Percentiles rank a stretch among this genome's conserved stretches.
phyloP scores from a whole-genome alignment of 2,329 filamentous ascomycete genomes.

The Colletotrichum gloeosporioides region DNA sequence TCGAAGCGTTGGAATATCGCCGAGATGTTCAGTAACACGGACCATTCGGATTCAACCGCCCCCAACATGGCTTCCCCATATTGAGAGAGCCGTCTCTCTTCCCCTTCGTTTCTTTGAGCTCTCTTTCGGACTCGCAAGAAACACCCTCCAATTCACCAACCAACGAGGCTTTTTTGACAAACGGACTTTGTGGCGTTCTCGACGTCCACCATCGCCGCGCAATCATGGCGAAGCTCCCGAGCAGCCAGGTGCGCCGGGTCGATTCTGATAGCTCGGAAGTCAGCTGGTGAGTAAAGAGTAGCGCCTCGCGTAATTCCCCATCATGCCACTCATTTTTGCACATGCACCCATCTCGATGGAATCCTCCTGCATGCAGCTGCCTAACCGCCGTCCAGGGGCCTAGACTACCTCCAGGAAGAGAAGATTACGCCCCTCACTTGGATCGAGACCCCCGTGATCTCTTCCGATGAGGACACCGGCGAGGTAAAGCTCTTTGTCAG shows the following conservation, averaged over 20 bases:
- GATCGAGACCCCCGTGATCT: slow-evolving; percentile 15
- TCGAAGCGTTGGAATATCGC: background rate
- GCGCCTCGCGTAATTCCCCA: background rate
- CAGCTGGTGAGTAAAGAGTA: background rate
- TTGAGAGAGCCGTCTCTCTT: background rate
- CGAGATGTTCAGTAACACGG: background rate
- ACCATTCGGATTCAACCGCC: background rate
- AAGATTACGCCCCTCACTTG: slow-evolving; percentile 17
- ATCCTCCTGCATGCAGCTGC: background rate
- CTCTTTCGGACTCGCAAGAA: slow-evolving; percentile 9
- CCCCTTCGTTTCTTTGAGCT: background rate
- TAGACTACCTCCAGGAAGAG: slow-evolving; percentile 19
- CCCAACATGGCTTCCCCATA: background rate
- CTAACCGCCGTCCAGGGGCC: background rate
- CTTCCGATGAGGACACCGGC: background rate
- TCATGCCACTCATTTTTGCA: background rate
- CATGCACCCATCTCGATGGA: background rate
- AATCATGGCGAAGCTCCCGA: slow-evolving; percentile 12
- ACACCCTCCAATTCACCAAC: background rate
- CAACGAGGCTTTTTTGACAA: background rate
- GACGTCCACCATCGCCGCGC: background rate
- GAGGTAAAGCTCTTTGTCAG: slow-evolving; percentile 6
- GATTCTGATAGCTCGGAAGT: slow-evolving; percentile 2
- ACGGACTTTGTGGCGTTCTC: background rate
- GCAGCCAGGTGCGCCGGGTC: slow-evolving; percentile 5